phyloP scores from a whole-genome alignment of 352 stramenopile species.

The Globisporangium paroecandrum region DNA sequence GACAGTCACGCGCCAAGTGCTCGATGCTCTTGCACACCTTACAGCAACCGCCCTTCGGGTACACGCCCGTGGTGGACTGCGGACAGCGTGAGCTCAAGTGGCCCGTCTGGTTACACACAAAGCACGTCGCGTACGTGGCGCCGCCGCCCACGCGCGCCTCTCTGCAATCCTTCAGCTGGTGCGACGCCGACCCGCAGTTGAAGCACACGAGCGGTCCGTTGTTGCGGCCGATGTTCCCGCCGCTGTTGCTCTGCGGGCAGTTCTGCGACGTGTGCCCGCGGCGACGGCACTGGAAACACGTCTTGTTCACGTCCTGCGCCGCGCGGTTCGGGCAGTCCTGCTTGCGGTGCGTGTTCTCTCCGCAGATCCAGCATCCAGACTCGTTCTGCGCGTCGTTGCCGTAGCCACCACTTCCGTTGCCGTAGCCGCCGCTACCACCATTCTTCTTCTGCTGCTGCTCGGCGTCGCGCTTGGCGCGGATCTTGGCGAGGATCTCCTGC shows the following conservation, averaged over 20 bases:
- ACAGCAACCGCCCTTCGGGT: conserved; percentile 87
- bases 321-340: conserved; percentile 70
- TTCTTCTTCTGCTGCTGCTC: conserved; percentile 25
- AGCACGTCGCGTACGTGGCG: conserved; percentile 78
- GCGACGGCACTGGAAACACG: conserved; percentile 80
- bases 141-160: conserved; percentile 61
- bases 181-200: conserved; percentile 76
- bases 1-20: conserved; percentile 84
- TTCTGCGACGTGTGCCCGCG: conserved; percentile 82
- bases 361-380: conserved; percentile 71
- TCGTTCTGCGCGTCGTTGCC: conserved; percentile 19
- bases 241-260: conserved; percentile 45
- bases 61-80: conserved; percentile 85
- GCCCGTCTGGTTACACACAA: conserved; percentile 83
- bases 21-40: conserved; percentile 83
- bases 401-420: conserved; percentile 15
- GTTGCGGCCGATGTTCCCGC: conserved; percentile 21
- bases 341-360: conserved; percentile 66
- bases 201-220: conserved; percentile 67
- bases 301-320: conserved; percentile 71
- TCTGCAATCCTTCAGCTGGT: conserved; percentile 71
- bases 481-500: conserved; percentile 71
- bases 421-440: conserved; percentile 6
- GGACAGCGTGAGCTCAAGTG: conserved; percentile 86
- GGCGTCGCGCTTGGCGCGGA: conserved; percentile 69